Conservation (phyloP, 73 alveolate genomes). For the Tetrahymena thermophila region DNA sequence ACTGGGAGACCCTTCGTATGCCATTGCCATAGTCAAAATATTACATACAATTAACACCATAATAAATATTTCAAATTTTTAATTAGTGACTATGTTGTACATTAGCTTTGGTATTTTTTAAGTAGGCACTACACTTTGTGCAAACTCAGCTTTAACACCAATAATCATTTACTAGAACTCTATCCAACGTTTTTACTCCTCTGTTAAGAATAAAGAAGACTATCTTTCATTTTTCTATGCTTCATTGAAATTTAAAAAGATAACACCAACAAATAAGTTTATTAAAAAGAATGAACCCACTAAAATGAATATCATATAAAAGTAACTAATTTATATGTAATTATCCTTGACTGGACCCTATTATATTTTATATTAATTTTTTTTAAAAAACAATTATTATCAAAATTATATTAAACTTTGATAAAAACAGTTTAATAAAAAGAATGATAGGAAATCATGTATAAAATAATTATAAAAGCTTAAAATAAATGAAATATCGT, state of each 20-base stretch:
- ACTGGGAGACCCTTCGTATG: conserved; percentile 62
- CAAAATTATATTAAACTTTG: no score
- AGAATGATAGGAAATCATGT: no score
- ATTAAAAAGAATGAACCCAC: conserved; percentile 77
- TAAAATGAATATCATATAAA: conserved; percentile 72
- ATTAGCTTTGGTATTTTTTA: conserved; percentile 12
- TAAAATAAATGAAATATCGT: no score
- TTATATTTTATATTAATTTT: neutral
- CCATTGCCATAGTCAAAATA: conserved; percentile 71
- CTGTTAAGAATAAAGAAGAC: conserved; percentile 39
- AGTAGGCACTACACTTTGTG: conserved; percentile 46
- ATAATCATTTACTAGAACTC: conserved; percentile 45
- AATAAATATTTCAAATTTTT: conserved; percentile 59
- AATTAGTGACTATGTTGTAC: conserved; percentile 32
- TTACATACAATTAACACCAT: conserved; percentile 72
- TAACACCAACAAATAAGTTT: conserved; percentile 90
- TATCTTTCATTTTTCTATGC: conserved; percentile 60
- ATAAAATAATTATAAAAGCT: no score
- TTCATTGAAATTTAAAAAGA: conserved; percentile 78
- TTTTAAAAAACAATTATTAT: neutral
- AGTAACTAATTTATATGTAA: conserved; percentile 24
- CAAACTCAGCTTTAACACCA: conserved; percentile 55
- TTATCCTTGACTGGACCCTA: conserved; percentile 30
- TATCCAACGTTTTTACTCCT: conserved; percentile 58
- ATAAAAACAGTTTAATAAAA: no score